Base-by-base conservation (phyloP, 306 rosid species). In the Mucuna pruriens region DNA sequence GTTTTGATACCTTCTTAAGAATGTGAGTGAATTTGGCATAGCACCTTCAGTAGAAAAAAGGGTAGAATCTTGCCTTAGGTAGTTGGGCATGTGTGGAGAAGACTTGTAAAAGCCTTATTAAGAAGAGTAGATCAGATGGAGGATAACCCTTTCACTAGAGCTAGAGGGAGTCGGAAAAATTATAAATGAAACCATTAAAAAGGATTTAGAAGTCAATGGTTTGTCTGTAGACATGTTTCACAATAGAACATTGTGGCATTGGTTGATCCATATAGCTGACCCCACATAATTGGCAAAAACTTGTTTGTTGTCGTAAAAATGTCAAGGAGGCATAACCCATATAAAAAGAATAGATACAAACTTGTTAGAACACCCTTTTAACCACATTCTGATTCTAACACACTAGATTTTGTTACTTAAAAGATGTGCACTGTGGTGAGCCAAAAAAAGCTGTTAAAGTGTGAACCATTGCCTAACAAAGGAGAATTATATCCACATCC, bases 291-390 rank as follows among this genome's bases (percentile, higher is more conserved):
- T 25, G 66, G 17, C 15, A 25, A 60, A 60, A 58, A 9, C 64
- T 9, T 58, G 34, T 6, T 11, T 20, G 5, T 55, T 22, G 7
- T 46, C 0, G 17, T 12, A 3, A 9, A 55, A 9, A 55, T 20
- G 63, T 22, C 31, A 55, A 42, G 76, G 57, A 73, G 31, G 58
- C 42, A 8, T 84, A 33, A 44, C 49, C 68, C 64, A 40, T 22
- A 44, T 52, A 52, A n/a, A 40, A 72, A 29, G 63, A 10, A 49
- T 46, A 22, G 25, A 46, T 66, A 9, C 68, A 25, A 16, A 16
- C 20, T 52, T 54, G 66, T 11, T 40, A 40, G 57, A 25, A 75
- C 23, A 75, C 26, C 44, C 57, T 39, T 57, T 22, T 15, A 57
- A 58, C 40, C 3, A 16, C 39, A 45, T 15, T 75, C 12, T 25